These are phyloP conservation scores for Kwoniella dendrophila DNA, from an alignment of 768 basidiomycete species.

Conservation along the genomic window DNA sequence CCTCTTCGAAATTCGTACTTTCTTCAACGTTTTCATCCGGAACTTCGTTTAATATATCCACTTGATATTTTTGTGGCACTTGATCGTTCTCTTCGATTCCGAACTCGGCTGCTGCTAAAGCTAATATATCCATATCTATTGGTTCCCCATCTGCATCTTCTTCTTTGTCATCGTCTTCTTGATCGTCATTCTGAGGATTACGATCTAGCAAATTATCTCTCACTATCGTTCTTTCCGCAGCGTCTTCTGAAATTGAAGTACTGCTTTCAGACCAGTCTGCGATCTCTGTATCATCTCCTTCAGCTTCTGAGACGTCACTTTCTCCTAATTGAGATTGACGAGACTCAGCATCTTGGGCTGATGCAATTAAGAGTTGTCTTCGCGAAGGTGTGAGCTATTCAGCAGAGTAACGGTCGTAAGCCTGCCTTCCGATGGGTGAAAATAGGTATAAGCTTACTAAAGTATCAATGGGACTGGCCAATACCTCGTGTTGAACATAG, in stretches of 20 bases:
- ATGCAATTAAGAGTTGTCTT: slow-evolving; percentile 4
- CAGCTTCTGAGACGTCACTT: neutral
- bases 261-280: slow-evolving; percentile 2
- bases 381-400: slow-evolving; percentile 9
- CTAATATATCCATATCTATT: slow-evolving; percentile 18
- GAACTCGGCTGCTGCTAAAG: slow-evolving; percentile 21
- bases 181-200: slow-evolving; percentile 8
- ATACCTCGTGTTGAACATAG: slow-evolving; percentile 25
- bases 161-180: neutral
- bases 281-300: slow-evolving; percentile 1
- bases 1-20: neutral
- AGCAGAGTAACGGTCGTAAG: neutral
- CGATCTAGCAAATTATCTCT: too few relatives aligned
- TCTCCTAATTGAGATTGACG: neutral
- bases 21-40: neutral
- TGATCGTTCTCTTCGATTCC: slow-evolving; percentile 10
- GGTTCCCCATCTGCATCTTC: slow-evolving; percentile 6
- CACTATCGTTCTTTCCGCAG: too few relatives aligned
- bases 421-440: neutral
- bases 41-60: neutral
- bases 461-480: slow-evolving; percentile 8
- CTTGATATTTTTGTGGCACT: neutral
- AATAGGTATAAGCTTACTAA: slow-evolving; percentile 10
- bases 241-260: too few relatives aligned
- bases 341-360: neutral